Evolutionary conservation across 176 grass and related monocot species (phyloP), one percentile per base, ranked within the genome.

Genomic region (Musa schizocarpa): DNA sequence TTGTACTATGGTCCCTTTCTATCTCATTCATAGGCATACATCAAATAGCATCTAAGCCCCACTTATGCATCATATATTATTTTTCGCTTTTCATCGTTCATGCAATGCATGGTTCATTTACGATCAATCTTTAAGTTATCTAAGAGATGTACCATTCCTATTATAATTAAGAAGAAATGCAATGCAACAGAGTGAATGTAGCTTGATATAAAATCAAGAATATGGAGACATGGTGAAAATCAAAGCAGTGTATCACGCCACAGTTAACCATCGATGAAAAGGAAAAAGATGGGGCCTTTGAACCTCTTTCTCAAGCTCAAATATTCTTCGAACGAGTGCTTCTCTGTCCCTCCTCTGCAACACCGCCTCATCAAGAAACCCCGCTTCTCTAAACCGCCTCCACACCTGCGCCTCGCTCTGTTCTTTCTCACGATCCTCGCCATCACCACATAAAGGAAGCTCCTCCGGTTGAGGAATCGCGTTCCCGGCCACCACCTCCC

Each of bases 231-330:
- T 3, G 29, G 29, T 29, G 29, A 29, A 29, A 29, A 29, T 29
- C 2, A 29, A 29, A 3, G 2, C 29, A 29, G 29, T 29, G 29
- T 29, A 29, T 29, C 29, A 29, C 29, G 3, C 29, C 29, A 29
- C 29, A 29, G 29, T 13, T 17, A 29, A 29, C 29, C 29, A 29
- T 29, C 27, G 12, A 65, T 66, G 56, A 13, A 27, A n/a, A 80
- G 48, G 53, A 57, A 56, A 63, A 12, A 70, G 29, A 27, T 51
- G 62, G 56, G 27, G 24, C 43, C 55, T 48, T 53, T 55, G 29
- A 71, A 97, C 90, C 93, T 93, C 93, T 81, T 88, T 82, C 64
- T 97, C 88, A 21, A 90, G 83, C 52, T 93, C 83, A 3, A 75
- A 74, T 13, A 83, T 85, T 71, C 77, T 90, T 68, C 84, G 81